Conservation (phyloP, 805 yeast species). For the Kazachstania kunashirensis region DNA sequence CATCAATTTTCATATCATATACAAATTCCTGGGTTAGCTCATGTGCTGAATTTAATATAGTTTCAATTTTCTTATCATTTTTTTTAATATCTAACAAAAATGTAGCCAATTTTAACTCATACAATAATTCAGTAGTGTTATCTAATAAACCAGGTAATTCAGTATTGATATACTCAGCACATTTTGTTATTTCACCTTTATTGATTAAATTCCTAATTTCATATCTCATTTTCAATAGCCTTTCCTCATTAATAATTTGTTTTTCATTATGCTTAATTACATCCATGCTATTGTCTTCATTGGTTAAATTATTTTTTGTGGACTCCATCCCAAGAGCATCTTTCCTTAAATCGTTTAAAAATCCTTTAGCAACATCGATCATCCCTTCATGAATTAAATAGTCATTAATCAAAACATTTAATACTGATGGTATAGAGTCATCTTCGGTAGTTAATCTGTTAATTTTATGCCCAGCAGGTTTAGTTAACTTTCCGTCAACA, state of each 20-base stretch:
- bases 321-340: conserved; percentile 5
- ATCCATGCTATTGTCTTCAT: conserved; percentile 7
- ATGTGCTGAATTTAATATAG: conserved; percentile 18
- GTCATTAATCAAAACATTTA: conserved; percentile 26
- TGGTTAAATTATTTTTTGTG: conserved; percentile 9
- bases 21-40: conserved; percentile 19
- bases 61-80: conserved; percentile 6
- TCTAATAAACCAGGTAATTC: conserved; percentile 22
- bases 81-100: conserved; percentile 15
- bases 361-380: conserved; percentile 43
- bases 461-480: conserved; percentile 16
- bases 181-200: conserved; percentile 38
- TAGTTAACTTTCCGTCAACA: conserved; percentile 9
- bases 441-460: conserved; percentile 20
- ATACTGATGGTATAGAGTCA: conserved; percentile 21
- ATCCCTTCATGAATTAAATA: conserved; percentile 54
- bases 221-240: conserved; percentile 35
- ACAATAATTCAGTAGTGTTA: conserved; percentile 17
- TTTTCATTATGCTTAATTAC: conserved; percentile 24
- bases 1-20: conserved; percentile 9
- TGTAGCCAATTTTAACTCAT: conserved; percentile 24
- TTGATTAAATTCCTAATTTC: conserved; percentile 35
- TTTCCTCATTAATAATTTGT: conserved; percentile 28
- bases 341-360: conserved; percentile 35
- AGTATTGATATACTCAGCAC: conserved; percentile 30